These are phyloP conservation scores for Lentinula aciculospora DNA, from an alignment of 768 basidiomycete genomes.

Conservation along the genomic window DNA sequence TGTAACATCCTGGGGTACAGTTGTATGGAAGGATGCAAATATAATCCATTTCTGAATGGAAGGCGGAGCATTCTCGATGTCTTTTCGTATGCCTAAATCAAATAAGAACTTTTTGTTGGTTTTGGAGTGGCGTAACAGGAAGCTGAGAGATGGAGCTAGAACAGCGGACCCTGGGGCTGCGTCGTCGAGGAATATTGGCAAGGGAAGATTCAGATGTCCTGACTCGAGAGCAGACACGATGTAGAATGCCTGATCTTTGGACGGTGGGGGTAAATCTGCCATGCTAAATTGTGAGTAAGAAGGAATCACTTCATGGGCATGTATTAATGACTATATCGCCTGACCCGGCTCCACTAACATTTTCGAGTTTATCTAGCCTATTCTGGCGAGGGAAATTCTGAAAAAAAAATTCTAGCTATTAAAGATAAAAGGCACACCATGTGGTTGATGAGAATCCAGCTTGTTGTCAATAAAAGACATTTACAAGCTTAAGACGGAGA, in stretches of 20 bases:
- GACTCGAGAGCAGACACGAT: constrained; percentile 52
- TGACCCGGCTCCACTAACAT: no score
- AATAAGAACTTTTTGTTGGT: constrained; percentile 37
- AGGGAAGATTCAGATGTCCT: constrained; percentile 34
- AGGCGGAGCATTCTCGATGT: constrained; percentile 37
- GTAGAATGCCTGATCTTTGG: constrained; percentile 41
- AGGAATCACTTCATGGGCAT: no score
- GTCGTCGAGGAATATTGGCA: constrained; percentile 31
- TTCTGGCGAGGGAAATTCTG: no score
- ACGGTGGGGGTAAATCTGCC: constrained; percentile 31
- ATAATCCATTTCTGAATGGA: constrained; percentile 22
- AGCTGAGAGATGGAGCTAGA: constrained; percentile 42
- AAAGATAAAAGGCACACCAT: no score
- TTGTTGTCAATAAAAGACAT: no score
- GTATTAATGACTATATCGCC: no score
- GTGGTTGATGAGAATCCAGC: no score
- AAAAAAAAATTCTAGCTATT: no score
- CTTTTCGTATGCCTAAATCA: constrained; percentile 50
- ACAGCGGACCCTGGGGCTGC: constrained; percentile 19
- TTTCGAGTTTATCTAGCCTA: no score
- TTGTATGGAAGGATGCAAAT: constrained; percentile 14
- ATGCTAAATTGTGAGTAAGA: not conserved
- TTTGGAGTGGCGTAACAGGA: constrained; percentile 44
- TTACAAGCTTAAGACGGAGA: no score
- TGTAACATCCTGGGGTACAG: constrained; percentile 31